Percentiles rank a stretch among this genome's conserved stretches.
These are phyloP conservation scores for Gorgonomyces haynaldii DNA, from an alignment of 192 early-diverging fungal species.

Conservation along the genomic window DNA sequence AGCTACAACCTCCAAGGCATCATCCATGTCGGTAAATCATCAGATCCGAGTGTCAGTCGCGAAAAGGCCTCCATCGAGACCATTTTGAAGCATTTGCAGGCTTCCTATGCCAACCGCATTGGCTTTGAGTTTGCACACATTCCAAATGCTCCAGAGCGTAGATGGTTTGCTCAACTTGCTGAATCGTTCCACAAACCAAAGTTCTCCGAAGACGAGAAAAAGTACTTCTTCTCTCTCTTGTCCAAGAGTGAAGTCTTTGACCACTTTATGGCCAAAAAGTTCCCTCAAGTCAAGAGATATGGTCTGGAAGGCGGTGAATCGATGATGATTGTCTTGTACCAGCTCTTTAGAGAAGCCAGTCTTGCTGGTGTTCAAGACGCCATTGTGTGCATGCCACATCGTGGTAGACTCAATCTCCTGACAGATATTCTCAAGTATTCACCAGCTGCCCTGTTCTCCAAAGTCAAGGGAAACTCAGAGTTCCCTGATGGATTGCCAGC, in stretches of 20 bases:
- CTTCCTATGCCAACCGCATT: slow-evolving; percentile 59
- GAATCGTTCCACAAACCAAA: slow-evolving; percentile 59
- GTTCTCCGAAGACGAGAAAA: slow-evolving; percentile 51
- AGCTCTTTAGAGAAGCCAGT: slow-evolving; percentile 60
- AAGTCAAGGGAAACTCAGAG: slow-evolving; percentile 88
- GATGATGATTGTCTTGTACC: slow-evolving; percentile 82
- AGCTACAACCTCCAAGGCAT: slow-evolving; percentile 65
- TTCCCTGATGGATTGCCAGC: slow-evolving; percentile 67
- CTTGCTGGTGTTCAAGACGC: slow-evolving; percentile 63
- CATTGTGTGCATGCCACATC: slow-evolving; percentile 93
- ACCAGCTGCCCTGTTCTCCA: slow-evolving; percentile 77
- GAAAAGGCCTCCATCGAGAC: slow-evolving; percentile 50
- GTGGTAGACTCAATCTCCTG: slow-evolving; percentile 87
- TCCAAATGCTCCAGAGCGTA: slow-evolving; percentile 56
- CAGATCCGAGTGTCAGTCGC: slow-evolving; percentile 26
- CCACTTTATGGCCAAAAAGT: slow-evolving; percentile 95
- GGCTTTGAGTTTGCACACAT: slow-evolving; percentile 95
- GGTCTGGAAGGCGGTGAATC: slow-evolving; percentile 93
- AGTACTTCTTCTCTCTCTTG: slow-evolving; percentile 64
- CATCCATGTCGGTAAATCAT: slow-evolving; percentile 49
- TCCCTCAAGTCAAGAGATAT: slow-evolving; percentile 92
- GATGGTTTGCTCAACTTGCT: slow-evolving; percentile 80
- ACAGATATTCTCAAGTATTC: slow-evolving; percentile 76
- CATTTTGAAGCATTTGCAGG: slow-evolving; percentile 60
- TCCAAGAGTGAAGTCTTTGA: slow-evolving; percentile 83